Evolutionary conservation across 2,329 filamentous ascomycete species (phyloP).

Genomic region (Sporothrix euskadiensis): DNA sequence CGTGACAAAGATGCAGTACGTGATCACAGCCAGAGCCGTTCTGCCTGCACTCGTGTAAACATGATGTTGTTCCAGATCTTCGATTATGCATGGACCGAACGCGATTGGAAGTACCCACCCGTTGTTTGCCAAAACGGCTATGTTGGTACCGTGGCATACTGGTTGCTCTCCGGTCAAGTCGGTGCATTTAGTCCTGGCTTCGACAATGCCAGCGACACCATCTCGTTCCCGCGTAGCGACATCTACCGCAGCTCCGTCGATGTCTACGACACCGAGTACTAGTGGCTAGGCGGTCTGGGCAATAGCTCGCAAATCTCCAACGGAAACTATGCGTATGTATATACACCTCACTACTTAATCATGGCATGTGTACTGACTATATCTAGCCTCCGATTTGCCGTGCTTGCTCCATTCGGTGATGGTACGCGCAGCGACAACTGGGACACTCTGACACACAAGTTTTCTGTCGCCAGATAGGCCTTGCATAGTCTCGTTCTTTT

Average conservation of each 20-base stretch:
- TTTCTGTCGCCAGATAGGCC: not conserved
- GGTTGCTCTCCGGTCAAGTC: not conserved
- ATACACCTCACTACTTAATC: no score
- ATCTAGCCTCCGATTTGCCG: constrained; percentile 19
- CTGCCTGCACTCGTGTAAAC: constrained; percentile 25
- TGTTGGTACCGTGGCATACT: constrained; percentile 34
- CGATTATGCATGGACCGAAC: constrained; percentile 33
- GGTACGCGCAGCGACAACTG: constrained; percentile 21
- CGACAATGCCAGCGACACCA: constrained; percentile 26
- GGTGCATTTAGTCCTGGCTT: not conserved
- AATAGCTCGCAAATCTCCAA: constrained; percentile 40
- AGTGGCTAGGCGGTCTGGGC: constrained; percentile 32
- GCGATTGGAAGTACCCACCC: constrained; percentile 36
- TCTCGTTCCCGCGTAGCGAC: constrained; percentile 32
- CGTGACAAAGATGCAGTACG: constrained; percentile 29
- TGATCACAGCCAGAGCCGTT: constrained; percentile 23
- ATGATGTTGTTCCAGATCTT: constrained; percentile 24
- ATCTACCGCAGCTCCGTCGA: constrained; percentile 32
- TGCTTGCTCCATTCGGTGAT: constrained; percentile 21
- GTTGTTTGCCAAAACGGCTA: constrained; percentile 34
- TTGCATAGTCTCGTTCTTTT: not conserved
- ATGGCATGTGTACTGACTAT: not conserved
- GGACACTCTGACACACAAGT: constrained; percentile 19
- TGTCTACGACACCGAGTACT: constrained; percentile 30
- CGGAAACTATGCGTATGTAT: constrained; percentile 37